A percentile compares a stretch with the other conserved stretches of the same genome.
phyloP scores from a whole-genome alignment of 441 rosid species.

The Aquilaria agallochum region DNA sequence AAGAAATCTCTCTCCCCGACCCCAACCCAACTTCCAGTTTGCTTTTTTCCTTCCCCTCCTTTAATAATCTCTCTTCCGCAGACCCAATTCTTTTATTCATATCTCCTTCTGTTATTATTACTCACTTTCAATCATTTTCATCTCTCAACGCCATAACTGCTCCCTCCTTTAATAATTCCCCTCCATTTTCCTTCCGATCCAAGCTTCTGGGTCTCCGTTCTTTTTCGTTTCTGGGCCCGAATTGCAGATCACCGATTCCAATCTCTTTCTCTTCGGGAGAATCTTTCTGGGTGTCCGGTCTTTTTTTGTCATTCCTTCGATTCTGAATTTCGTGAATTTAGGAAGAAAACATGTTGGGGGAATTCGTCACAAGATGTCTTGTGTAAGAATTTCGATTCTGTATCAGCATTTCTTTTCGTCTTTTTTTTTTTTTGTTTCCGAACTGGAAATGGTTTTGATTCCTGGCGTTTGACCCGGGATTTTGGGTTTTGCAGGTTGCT shows the following conservation, averaged over 20 bases:
- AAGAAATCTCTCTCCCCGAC: constrained; percentile 16
- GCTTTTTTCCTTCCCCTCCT: background rate
- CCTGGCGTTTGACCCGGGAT: no score
- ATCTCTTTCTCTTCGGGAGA: no score
- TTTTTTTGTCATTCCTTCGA: background rate
- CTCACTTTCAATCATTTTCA: no score
- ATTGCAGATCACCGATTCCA: no score
- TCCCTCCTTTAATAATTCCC: no score
- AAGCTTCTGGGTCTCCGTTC: no score
- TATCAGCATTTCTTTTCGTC: background rate
- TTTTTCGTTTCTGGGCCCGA: no score
- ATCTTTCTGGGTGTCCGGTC: background rate
- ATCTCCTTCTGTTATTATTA: no score
- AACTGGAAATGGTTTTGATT: no score
- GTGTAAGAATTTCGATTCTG: constrained; percentile 22
- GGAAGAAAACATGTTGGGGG: constrained; percentile 34
- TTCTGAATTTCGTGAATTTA: constrained; percentile 9
- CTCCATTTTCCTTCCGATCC: no score
- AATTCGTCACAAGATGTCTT: constrained; percentile 34
- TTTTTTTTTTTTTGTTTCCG: background rate
- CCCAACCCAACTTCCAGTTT: background rate
- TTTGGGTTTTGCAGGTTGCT: constrained; percentile 37
- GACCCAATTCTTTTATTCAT: no score
- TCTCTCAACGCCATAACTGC: no score
- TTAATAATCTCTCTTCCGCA: background rate